Evolutionary conservation across 495 filamentous ascomycete genomes (phyloP), one percentile per base, ranked within the genome.

Genomic region (Penicillium atrosanguineum): DNA sequence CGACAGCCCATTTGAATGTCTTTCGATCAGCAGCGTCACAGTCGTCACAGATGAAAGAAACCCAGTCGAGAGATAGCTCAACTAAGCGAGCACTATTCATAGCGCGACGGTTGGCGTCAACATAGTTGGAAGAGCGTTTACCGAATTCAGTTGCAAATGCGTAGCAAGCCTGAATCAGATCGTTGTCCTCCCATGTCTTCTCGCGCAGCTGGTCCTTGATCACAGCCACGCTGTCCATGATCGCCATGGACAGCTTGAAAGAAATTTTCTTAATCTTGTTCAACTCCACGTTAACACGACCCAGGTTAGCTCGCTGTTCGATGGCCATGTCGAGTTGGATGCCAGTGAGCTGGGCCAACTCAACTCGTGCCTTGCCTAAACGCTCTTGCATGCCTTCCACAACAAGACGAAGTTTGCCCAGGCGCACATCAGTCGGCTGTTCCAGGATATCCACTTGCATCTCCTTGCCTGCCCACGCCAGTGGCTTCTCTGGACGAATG

Each of bases 81-180:
- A 93, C 96, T 15, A 97, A 83, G 63, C 93, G 92, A 55, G 95
- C 78, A 69, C 96, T 97, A 70, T 97, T 97, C 89, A 97, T 93
- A 44, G 91, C 86, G 38, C 91, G 85, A 52, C 94, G 77, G 63
- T 96, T 97, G 60, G 86, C 83, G 69, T 98, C 95, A 80, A 98
- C 92, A 70, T 94, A 92, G 21, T 89, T 81, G 25, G 94, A 83
- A 0, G 93, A 97, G 28, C 94, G 84, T 70, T 96, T 92, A 7
- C 94, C 94, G 64, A 98, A 98, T 63, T 98, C 94, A 2, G 94
- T 96, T 37, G 94, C 94, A 60, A 97, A 98, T 39, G 94, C 90
- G 68, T 97, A 98, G 71, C 93, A 98, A n/a, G 91, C 95, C 65
- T 98, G 94, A 56, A 98, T 91, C 23, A 98, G 79, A 59, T 98